These are phyloP conservation scores for Daldinia eschscholtzii DNA, from an alignment of 2,329 filamentous ascomycete genomes.

Conservation along the genomic window DNA sequence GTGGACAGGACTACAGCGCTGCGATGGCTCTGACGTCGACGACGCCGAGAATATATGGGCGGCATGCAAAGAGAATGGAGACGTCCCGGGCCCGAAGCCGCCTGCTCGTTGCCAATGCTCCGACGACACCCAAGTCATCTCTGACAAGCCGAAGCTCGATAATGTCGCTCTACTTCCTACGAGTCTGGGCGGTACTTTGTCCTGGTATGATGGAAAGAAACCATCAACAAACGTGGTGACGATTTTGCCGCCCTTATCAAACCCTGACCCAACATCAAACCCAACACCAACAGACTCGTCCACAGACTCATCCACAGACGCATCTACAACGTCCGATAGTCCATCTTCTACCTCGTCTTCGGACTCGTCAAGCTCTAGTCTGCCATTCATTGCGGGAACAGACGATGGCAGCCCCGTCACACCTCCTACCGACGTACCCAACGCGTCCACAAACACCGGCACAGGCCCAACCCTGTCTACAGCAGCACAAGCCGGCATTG, in stretches of 20 bases:
- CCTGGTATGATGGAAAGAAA: slow-evolving; percentile 26
- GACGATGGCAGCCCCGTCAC: slow-evolving; percentile 6
- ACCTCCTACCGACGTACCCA: slow-evolving; percentile 11
- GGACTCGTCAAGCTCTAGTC: not conserved
- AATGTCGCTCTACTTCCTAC: slow-evolving; percentile 33
- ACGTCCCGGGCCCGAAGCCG: slow-evolving; percentile 18
- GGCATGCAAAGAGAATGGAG: slow-evolving; percentile 35
- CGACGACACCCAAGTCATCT: slow-evolving; percentile 22
- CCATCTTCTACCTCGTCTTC: slow-evolving; percentile 2
- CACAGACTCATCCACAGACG: not conserved
- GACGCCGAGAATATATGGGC: slow-evolving; percentile 26
- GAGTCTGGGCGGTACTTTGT: slow-evolving; percentile 30
- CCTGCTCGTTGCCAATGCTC: slow-evolving; percentile 33
- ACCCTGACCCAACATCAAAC: not conserved
- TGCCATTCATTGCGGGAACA: not conserved
- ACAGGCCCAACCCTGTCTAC: slow-evolving; percentile 22
- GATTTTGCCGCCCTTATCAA: not conserved
- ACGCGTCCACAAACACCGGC: slow-evolving; percentile 4
- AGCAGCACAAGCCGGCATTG: slow-evolving; percentile 36
- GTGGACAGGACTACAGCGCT: slow-evolving; percentile 36
- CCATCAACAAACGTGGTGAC: not conserved
- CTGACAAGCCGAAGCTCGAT: slow-evolving; percentile 18
- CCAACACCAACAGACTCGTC: slow-evolving; percentile 2
- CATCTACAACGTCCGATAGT: not conserved
- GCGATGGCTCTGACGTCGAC: slow-evolving; percentile 25